Evolutionary conservation across 768 basidiomycete species (phyloP).

Genomic region (Termitomyces titanicus): DNA sequence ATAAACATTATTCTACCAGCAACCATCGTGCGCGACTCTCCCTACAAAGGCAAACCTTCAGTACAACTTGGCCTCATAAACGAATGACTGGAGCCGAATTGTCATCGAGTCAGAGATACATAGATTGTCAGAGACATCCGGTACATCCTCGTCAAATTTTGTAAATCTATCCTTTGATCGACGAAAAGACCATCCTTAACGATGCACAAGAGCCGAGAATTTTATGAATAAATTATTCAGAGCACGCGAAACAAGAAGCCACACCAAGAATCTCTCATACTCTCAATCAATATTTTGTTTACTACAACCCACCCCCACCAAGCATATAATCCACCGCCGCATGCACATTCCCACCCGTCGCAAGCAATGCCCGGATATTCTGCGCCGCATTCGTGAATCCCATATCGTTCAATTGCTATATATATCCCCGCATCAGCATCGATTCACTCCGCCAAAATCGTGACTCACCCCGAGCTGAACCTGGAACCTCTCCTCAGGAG

Average conservation of each 20-base stretch:
- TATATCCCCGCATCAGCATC: not conserved
- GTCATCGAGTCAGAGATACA: too few relatives aligned
- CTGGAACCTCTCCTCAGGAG: conserved; percentile 92
- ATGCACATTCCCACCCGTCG: conserved; percentile 91
- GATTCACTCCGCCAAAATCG: not conserved
- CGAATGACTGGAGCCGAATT: too few relatives aligned
- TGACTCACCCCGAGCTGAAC: conserved; percentile 72
- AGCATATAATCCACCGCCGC: conserved; percentile 93
- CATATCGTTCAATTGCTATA: conserved; percentile 91
- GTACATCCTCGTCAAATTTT: too few relatives aligned
- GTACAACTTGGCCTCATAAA: too few relatives aligned
- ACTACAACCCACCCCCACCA: conserved; percentile 57
- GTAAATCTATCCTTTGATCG: too few relatives aligned
- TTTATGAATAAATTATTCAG: not conserved
- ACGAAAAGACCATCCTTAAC: too few relatives aligned
- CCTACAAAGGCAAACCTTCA: too few relatives aligned
- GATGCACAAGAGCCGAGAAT: not conserved
- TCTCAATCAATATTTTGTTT: too few relatives aligned
- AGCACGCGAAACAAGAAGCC: not conserved
- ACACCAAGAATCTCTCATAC: too few relatives aligned
- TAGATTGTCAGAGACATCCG: too few relatives aligned
- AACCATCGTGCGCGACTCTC: too few relatives aligned
- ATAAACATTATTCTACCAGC: too few relatives aligned
- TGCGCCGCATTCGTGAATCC: conserved; percentile 86
- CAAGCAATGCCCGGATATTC: conserved; percentile 87